phyloP scores from a whole-genome alignment of 805 yeast species.

The Metschnikowia peoriensis region DNA sequence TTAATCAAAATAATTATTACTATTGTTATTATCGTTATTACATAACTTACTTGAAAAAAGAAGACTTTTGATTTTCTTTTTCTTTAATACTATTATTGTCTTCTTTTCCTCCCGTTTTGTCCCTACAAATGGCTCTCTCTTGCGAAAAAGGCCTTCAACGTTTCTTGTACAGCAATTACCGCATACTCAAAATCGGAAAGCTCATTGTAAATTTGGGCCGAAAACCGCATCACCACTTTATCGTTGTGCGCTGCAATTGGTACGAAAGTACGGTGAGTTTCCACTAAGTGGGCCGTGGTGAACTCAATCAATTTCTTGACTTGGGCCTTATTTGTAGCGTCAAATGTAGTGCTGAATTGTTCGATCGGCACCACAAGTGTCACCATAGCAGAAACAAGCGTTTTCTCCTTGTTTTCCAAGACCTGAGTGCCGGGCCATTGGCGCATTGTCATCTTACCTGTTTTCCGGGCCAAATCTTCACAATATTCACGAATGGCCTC shows the following conservation, averaged over 20 bases:
- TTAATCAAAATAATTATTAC: no score
- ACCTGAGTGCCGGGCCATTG: slow-evolving; percentile 38
- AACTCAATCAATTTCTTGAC: slow-evolving; percentile 3
- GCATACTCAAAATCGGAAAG: slow-evolving; percentile 51
- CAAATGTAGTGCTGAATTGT: slow-evolving; percentile 8
- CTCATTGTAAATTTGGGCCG: slow-evolving; percentile 62
- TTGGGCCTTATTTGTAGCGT: background rate
- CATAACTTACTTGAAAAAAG: no score
- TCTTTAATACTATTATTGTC: no score
- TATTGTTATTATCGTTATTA: no score
- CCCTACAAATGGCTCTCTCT: background rate
- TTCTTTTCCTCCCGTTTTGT: background rate
- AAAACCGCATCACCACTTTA: slow-evolving; percentile 41
- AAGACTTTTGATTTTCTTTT: background rate
- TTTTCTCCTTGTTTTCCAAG: slow-evolving; percentile 34
- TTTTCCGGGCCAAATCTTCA: slow-evolving; percentile 41
- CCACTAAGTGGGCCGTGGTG: slow-evolving; percentile 7
- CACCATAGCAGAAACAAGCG: slow-evolving; percentile 43
- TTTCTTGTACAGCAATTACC: slow-evolving; percentile 4
- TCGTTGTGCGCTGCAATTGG: slow-evolving; percentile 44
- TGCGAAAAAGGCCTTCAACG: slow-evolving; percentile 26
- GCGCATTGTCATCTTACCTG: slow-evolving; percentile 37
- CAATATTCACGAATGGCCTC: slow-evolving; percentile 49
- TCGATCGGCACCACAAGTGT: slow-evolving; percentile 38
- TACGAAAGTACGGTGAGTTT: slow-evolving; percentile 41